Evolutionary conservation across 2,329 filamentous ascomycete species (phyloP), one percentile per base, ranked within the genome.

Genomic region (Chrysoporthe deuterocubensis): DNA sequence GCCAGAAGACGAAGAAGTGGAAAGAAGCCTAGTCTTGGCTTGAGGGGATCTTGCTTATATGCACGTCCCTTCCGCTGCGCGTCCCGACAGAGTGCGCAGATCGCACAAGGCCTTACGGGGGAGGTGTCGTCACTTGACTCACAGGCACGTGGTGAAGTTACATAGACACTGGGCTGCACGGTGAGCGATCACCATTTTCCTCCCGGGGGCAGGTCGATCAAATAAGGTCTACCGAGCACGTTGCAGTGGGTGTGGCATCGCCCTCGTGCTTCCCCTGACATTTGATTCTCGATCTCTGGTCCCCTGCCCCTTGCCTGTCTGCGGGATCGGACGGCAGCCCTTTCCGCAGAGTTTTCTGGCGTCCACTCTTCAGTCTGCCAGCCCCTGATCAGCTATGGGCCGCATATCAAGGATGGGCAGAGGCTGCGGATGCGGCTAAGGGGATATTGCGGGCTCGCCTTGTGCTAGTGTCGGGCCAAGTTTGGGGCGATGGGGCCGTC

Each of bases 171-270:
- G 11, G 57, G 21, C 57, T 60, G 37, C 40, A 43, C 4, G n/a
- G 50, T 54, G 37, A 60, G 40, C 4, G 5, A 21, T 32, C 18
- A 60, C 50, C 26, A 21, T 54, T 54, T 11, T 42, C 6, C 14
- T 13, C 4, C 57, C 57, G 18, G 57, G 40, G 40, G 40, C 11
- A 11, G 57, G 21, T 60, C 57, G 37, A 60, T 60, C 57, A 60
- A 60, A 60, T 60, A 60, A 60, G 37, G 57, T 40, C n/a, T 60
- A 60, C 57, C 11, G 40, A 60, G 57, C 21, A 43, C 21, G 21
- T 60, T 13, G n/a, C 21, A 43, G 18, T 40, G 56, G 16, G 7
- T 11, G 11, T 34, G 26, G 56, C 57, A 21, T 43, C 57, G 13
- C 57, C 37, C 37, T 3, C 42, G 4, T 4, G 50, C 9, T 60